Base-by-base conservation (phyloP, 2,329 filamentous ascomycete species). In the Xylaria sp. region DNA sequence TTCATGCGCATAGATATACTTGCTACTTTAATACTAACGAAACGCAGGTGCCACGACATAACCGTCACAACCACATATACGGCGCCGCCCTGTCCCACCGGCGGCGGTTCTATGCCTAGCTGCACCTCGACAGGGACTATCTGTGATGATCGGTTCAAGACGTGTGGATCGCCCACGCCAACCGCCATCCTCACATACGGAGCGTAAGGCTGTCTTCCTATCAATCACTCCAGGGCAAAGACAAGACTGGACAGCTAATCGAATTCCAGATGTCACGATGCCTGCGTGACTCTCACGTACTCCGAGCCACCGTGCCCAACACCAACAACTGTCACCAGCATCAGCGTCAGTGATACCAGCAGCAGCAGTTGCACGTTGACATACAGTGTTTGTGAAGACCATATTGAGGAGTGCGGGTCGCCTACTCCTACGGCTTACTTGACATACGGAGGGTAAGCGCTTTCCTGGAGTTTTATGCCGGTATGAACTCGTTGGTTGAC, bases 91-190 rank as follows among this genome's bases (percentile, higher is more conserved):
- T 69, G 72, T 15, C 67, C 71, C n/a, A 68, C 66, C 1, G 25
- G 61, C 15, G 62, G 46, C 59, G 15, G 50, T 8, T 63, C 51
- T 18, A 63, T 67, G 54, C 41, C 12, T 8, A 28, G 28, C 12
- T 77, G 75, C 57, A 74, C 71, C 3, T 73, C 62, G 37, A 74
- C 74, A 1, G 72, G 72, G 13, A 75, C 73, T 20, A 34, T 73
- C 9, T 78, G 76, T 57, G 72, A 73, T 20, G 76, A 77, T n/a
- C 61, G 64, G 41, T 48, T 74, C 55, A 72, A 64, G 69, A 70
- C 66, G 0, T 78, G 76, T 51, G 76, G 75, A 50, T 68, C 72
- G 0, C 74, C 75, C 10, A 71, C 71, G 15, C 67, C 72, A 1
- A 76, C 76, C 2, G 69, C 73, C 5, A 63, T 52, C 28, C 18